Evolutionary conservation across 768 basidiomycete species (phyloP), one percentile per base, ranked within the genome.

Genomic region (Rhodotorula taiwanensis): DNA sequence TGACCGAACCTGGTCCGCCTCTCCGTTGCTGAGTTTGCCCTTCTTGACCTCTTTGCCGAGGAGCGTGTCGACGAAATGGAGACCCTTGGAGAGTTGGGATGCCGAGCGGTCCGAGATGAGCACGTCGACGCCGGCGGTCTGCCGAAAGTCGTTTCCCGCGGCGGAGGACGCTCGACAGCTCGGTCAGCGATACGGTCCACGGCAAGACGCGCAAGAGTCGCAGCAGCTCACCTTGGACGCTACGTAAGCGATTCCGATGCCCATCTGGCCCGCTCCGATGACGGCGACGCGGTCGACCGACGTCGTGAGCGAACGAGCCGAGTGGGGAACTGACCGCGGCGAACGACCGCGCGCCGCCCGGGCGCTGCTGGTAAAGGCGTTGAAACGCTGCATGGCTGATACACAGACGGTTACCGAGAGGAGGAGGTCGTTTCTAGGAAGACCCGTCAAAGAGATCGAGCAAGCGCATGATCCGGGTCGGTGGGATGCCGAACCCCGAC

Each of bases 21-120:
- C 83, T 34, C 83, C 81, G 39, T 79, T 76, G 16, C 55, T 80
- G 15, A 95, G 78, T 47, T 84, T 82, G 7, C 87, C 89, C 76
- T 95, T 97, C 42, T 81, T 76, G 23, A 93, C 86, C 69, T 97
- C 93, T 77, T 93, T 92, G n/a, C 80, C 83, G 27, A 98, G 81
- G 9, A 94, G 82, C 72, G 83, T 84, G 79, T 91, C 88, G 55
- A 72, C 80, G 59, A 91, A 79, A 0, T 80, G 77, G 36, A 89
- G 79, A 0, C 89, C 88, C 66, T 84, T 85, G 45, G 80, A 77
- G 49, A 95, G 80, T 73, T 94, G 90, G 28, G 82, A 79, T 1
- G 81, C 70, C 8, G 88, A 89, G 42, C 82, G 79, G 79, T 98
- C 93, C 70, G 89, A 82, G n/a, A 98, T 76, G 41, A 88, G 79